phyloP scores from a whole-genome alignment of 164 flowering plant species.

The Stephania cephalantha region DNA sequence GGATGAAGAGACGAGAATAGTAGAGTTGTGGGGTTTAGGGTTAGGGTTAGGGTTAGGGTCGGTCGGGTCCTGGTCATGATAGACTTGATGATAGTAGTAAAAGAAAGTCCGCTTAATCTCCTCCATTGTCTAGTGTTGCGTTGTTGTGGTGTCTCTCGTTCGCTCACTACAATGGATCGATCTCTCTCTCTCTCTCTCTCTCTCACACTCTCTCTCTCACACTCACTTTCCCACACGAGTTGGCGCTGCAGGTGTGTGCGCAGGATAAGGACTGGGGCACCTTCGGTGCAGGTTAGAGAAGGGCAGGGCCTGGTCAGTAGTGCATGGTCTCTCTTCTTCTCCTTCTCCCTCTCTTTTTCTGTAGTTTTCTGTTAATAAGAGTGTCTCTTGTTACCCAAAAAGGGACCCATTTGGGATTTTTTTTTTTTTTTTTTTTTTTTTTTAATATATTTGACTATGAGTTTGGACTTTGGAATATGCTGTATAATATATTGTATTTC shows the following conservation, averaged over 20 bases:
- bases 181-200: conserved; percentile 4
- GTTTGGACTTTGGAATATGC: too few species aligned
- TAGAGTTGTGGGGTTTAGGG: conserved; percentile 4
- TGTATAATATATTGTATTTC: too few species aligned
- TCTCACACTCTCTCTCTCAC: neutral
- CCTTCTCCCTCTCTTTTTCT: neutral
- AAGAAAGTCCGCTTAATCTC: neutral
- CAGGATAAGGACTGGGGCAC: neutral
- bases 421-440: too few species aligned
- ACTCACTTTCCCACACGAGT: conserved; percentile 4
- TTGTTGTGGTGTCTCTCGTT: neutral
- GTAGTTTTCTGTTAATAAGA: neutral
- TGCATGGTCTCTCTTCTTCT: neutral
- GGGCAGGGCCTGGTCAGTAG: neutral
- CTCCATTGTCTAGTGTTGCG: neutral
- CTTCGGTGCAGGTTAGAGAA: neutral
- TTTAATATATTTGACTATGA: too few species aligned
- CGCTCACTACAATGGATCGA: neutral
- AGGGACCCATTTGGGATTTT: neutral
- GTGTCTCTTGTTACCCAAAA: too few species aligned
- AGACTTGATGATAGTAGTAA: neutral
- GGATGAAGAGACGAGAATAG: neutral
- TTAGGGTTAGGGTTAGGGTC: conserved; percentile 5
- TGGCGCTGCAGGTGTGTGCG: conserved; percentile 4
- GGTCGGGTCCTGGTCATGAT: neutral